Base-by-base conservation (phyloP, 371 early-diverging fungal species). In the Syncephalastrum sp. region DNA sequence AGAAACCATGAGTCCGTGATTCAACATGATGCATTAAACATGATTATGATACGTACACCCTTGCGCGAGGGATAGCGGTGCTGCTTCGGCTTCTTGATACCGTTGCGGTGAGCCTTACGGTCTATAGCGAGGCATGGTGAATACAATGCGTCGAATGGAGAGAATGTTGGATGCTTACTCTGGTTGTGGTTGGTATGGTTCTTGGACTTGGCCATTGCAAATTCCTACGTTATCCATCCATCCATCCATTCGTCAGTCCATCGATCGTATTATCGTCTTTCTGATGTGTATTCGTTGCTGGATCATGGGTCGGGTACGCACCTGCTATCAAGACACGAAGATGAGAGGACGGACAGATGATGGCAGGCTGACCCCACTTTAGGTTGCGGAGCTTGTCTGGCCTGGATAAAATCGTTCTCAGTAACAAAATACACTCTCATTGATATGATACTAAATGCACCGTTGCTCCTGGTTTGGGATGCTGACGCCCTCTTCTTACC, bases 181-280 rank as follows among this genome's bases (percentile, higher is more conserved):
- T 99, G 99, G 92, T 99, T 99, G 93, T 97, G 97, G 91, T 98
- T 98, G 83, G 99, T 99, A 91, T 98, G 99, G 90, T 99, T 99
- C 95, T 98, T 97, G 62, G 92, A 91, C 90, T 97, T 97, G 81
- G 96, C 81, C 96, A 96, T 94, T 70, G 69, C 69, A 67, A 61
- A 54, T 53, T 14, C 43, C 16, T 23, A 50, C 54, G 16, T 10
- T 10, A 50, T 50, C 23, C 59, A 52, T 66, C 62, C 56, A 56
- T 61, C 41, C 27, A 33, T 42, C 24, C 29, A 29, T 54, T 54
- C 47, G 38, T 33, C 38, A 33, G 38, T 33, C 38, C 38, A 33
- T 33, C 38, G 10, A 12, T 33, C 38, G 38, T 33, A 8, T 29
- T 29, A 29, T 33, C 38, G 38, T 33, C 38, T 33, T 27, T 33